phyloP scores from a whole-genome alignment of 2,329 filamentous ascomycete genomes.

The Diaporthe ilicicola region DNA sequence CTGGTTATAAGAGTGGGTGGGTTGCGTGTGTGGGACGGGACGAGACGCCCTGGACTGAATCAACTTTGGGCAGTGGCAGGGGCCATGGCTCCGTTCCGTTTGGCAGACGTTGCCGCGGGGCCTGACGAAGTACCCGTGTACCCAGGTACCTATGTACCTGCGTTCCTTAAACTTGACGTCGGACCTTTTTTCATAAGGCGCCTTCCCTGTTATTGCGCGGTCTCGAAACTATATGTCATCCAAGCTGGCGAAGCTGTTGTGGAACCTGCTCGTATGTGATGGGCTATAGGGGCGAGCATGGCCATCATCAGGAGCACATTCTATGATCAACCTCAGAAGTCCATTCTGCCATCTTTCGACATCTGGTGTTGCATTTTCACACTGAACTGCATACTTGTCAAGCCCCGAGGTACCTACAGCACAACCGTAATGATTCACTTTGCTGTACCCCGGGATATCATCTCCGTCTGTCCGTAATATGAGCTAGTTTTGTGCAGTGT shows the following conservation, averaged over 20 bases:
- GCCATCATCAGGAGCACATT: conserved; percentile 2
- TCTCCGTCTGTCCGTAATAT: background rate
- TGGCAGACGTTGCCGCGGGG: conserved; percentile 13
- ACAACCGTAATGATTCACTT: background rate
- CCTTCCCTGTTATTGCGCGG: background rate
- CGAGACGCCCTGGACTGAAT: conserved; percentile 1
- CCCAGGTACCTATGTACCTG: background rate
- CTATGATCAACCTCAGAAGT: background rate
- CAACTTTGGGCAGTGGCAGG: conserved; percentile 21
- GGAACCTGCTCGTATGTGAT: conserved; percentile 4
- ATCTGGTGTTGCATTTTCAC: too few species aligned
- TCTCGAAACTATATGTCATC: background rate
- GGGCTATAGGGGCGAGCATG: background rate
- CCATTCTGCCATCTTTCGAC: background rate
- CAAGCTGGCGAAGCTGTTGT: background rate
- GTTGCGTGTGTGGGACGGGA: conserved; percentile 10
- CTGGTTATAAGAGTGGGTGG: conserved; percentile 19
- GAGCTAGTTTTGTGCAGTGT: background rate
- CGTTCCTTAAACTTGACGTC: conserved; percentile 11
- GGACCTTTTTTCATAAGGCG: background rate
- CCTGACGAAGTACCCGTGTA: conserved; percentile 1
- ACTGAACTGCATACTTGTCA: background rate
- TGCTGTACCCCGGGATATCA: background rate
- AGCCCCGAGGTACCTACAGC: background rate
- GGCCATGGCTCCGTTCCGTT: conserved; percentile 10